phyloP scores from a whole-genome alignment of 1,284 basidiomycete genomes.

The Coriolopsis trogii region DNA sequence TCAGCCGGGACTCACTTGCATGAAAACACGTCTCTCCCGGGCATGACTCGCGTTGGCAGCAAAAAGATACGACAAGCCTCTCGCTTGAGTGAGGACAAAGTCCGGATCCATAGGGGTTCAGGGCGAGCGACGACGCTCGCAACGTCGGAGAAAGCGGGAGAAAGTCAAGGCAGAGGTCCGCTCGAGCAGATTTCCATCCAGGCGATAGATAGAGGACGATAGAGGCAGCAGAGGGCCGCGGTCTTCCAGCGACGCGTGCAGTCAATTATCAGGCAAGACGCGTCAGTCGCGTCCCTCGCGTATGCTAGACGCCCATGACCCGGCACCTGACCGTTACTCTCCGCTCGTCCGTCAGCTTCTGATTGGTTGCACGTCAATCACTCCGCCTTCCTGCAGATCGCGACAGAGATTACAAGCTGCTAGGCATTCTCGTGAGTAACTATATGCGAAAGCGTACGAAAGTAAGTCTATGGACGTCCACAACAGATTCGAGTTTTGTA shows the following conservation, averaged over 20 bases:
- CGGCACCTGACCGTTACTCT: slow-evolving; percentile 4
- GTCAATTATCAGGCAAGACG: not conserved
- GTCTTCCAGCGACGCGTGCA: not conserved
- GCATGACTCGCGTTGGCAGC: slow-evolving; percentile 9
- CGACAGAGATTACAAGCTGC: slow-evolving; percentile 27
- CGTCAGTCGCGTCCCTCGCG: slow-evolving; percentile 5
- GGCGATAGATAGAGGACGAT: not conserved
- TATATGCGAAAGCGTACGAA: slow-evolving; percentile 26
- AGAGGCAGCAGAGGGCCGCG: not conserved
- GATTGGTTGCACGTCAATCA: not conserved
- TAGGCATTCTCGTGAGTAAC: slow-evolving; percentile 23
- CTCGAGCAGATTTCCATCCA: no score
- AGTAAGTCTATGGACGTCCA: slow-evolving; percentile 25
- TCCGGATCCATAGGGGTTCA: slow-evolving; percentile 12
- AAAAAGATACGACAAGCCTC: slow-evolving; percentile 11
- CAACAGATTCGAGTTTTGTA: slow-evolving; percentile 15
- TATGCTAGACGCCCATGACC: not conserved
- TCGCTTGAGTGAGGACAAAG: slow-evolving; percentile 10
- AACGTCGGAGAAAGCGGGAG: not conserved
- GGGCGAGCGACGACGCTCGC: not conserved
- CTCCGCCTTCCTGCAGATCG: no score
- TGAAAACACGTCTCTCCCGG: slow-evolving; percentile 2
- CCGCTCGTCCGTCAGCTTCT: no score
- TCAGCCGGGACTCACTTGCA: slow-evolving; percentile 10
- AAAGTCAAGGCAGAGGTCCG: no score